A percentile compares a stretch with the other conserved stretches of the same genome.
phyloP scores from a whole-genome alignment of 495 filamentous ascomycete species.

The Penicillium goetzii region DNA sequence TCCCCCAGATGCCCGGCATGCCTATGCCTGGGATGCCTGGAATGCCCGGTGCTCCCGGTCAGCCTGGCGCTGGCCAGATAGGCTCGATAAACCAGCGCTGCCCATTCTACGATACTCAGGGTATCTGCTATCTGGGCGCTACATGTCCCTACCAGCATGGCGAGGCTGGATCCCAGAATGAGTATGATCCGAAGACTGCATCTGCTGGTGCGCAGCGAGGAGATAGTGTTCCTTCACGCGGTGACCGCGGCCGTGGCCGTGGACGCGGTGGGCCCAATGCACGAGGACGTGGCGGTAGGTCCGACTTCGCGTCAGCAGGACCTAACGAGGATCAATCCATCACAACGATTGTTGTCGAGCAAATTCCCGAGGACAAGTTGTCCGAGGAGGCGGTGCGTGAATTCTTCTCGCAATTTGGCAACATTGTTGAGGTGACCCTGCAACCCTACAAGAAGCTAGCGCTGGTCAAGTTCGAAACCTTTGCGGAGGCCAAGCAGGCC shows the following conservation, averaged over 20 bases:
- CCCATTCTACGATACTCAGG: conserved; percentile 85
- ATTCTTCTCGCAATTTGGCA: conserved; percentile 87
- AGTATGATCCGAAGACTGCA: conserved; percentile 84
- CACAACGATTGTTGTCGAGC: conserved; percentile 85
- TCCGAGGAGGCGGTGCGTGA: conserved; percentile 70
- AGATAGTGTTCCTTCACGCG: conserved; percentile 34
- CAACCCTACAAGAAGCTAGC: conserved; percentile 78
- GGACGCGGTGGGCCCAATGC: conserved; percentile 51
- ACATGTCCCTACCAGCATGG: conserved; percentile 85
- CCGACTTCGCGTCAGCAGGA: conserved; percentile 74
- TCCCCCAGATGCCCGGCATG: conserved; percentile 61
- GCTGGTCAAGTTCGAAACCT: conserved; percentile 76
- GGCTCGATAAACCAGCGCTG: conserved; percentile 62
- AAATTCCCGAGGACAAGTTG: conserved; percentile 88
- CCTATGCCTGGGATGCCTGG: conserved; percentile 48
- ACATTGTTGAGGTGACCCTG: conserved; percentile 71
- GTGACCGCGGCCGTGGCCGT: conserved; percentile 53
- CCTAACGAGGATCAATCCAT: conserved; percentile 74
- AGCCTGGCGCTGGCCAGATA: conserved; percentile 38
- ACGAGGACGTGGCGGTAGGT: conserved; percentile 56
- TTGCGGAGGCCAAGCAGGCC: conserved; percentile 74
- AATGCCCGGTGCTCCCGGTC: conserved; percentile 25
- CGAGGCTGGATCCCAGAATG: conserved; percentile 58
- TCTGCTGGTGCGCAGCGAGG: conserved; percentile 42
- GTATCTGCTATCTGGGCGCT: conserved; percentile 77